Base-by-base conservation (phyloP, 805 yeast species). In the Barnettozyma sucrosica region DNA sequence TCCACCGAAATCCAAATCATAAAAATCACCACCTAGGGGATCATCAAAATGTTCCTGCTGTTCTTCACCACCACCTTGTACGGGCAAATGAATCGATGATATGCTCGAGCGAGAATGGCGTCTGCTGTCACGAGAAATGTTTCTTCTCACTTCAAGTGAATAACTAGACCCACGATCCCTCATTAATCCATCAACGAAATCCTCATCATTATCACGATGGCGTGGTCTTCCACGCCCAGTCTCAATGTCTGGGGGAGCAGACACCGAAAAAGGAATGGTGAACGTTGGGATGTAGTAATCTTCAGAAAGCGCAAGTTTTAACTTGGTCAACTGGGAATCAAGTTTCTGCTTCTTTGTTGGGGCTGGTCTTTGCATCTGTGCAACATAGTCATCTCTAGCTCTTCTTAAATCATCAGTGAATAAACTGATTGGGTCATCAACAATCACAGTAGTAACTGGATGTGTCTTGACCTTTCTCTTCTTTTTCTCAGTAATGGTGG, bases 131-230 rank as follows among this genome's bases (percentile, higher is more conserved):
- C 19, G 11, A 3, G 64, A 58, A 3, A 42, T 38, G 36, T 59
- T 55, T 55, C 64, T 54, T 41, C 51, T 54, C 4, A 51, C 45
- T 41, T 60, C 64, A 34, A 59, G 50, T 0, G 64, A 59, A 14
- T 47, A 51, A 36, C 56, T 50, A 4, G 60, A 56, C 36, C 62
- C 58, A 49, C 57, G 52, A 39, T 55, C 49, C 41, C 59, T 54
- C 41, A 54, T 25, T n/a, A 59, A 37, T 3, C 55, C 53, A 45
- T 61, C 58, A 34, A 61, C 54, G 24, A 61, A 58, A 45, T 59
- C 63, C 24, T 47, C 55, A 24, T 51, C 52, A 25, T 52, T 46
- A 20, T 37, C 42, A 7, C 47, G 46, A 25, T 19, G 41, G 14
- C 26, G 47, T 4, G 47, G 20, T 45, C 51, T 47, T n/a, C 56